Base-by-base conservation (phyloP, 2,329 filamentous ascomycete species). In the Colletotrichum lindemuthianum region DNA sequence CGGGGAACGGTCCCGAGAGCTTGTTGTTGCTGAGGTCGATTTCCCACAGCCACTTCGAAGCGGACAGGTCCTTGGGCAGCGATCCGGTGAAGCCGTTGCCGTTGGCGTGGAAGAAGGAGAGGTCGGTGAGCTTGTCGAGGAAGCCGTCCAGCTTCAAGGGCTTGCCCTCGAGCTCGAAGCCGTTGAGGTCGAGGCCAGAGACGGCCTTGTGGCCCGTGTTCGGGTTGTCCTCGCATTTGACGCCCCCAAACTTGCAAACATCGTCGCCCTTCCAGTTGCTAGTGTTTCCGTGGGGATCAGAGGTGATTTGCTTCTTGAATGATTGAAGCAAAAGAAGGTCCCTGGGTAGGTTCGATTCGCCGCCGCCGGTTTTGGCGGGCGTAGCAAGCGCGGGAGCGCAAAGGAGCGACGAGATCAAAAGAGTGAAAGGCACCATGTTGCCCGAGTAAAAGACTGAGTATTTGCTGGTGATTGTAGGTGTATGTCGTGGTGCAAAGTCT, bases 381-480 rank as follows among this genome's bases (percentile, higher is more conserved):
- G 58, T 50, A 47, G 50, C 43, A 12, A 60, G 51, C 36, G 58
- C 58, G 24, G 24, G 15, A 12, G 50, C 32, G 58, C 55, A 43
- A 55, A 60, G n/a, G 58, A 60, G 51, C 6, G 58, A 55, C 50
- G 58, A 60, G 51, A 49, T 48, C 55, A 60, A n/a, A 36, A 60
- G 51, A 8, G 44, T 40, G 24, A 49, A 43, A 37, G n/a, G 41
- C 15, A 15, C 55, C 47, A 54, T 52, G n/a, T 24, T 59, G 60
- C 36, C 34, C 4, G 1, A 24, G 24, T 24, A 24, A 24, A 24
- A 24, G 24, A 24, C 24, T 24, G 24, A 4, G 24, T 4, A 5
- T 24, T 24, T 5, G 24, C 24, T 24, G 32, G 39, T 40, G 49
- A 41, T 5, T 50, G 12, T 7, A 37, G 1, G 4, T 24, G 24